Conservation (phyloP, 78 protist species). For the Dictyostelium brefeldianum region DNA sequence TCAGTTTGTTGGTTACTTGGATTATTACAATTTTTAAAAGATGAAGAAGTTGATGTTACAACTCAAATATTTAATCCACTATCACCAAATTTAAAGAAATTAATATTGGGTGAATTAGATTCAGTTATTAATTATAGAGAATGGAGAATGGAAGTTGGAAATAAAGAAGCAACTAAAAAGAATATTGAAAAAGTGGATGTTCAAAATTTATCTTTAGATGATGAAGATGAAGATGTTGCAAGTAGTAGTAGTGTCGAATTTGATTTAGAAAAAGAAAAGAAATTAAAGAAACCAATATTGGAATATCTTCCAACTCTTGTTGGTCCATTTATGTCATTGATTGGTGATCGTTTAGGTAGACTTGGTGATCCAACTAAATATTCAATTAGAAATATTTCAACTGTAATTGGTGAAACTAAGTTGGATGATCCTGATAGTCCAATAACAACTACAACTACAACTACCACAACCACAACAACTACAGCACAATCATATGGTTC, state of each 20-base stretch:
- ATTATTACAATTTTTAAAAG: constrained; percentile 67
- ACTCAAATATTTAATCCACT: constrained; percentile 38
- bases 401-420: constrained; percentile 3
- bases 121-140: constrained; percentile 28
- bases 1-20: constrained; percentile 74
- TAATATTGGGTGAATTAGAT: constrained; percentile 29
- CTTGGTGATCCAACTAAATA: constrained; percentile 65
- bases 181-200: constrained; percentile 41
- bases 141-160: constrained; percentile 74
- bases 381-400: constrained; percentile 45
- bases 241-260: background rate
- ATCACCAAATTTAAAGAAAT: constrained; percentile 48
- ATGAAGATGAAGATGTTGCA: background rate
- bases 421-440: background rate
- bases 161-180: constrained; percentile 10
- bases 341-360: constrained; percentile 10
- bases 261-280: constrained; percentile 1
- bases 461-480: background rate
- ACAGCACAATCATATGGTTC: no score
- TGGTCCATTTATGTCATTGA: constrained; percentile 65
- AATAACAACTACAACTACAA: background rate
- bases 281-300: constrained; percentile 25
- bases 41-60: constrained; percentile 63
- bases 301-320: constrained; percentile 44
- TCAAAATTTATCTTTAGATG: background rate